Evolutionary conservation across 2,329 filamentous ascomycete genomes (phyloP), one percentile per base, ranked within the genome.

Genomic region (Diaporthe eres): DNA sequence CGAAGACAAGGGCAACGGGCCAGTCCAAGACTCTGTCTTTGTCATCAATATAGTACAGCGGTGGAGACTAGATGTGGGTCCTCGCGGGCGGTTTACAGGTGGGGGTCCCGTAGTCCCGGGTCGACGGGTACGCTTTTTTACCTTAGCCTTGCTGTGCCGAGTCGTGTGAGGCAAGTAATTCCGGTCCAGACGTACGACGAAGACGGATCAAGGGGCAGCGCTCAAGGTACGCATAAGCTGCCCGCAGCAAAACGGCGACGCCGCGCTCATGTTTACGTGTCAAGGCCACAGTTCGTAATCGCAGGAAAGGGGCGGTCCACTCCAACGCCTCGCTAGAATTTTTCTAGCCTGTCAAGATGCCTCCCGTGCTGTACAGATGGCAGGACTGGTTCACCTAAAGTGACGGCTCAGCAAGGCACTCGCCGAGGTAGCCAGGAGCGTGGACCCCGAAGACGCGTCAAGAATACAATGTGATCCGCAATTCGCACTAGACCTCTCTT

Each of bases 151-250:
- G 28, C 53, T 15, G 53, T 13, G 17, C 12, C 42, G 61, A 65
- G 61, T 65, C 61, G 61, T 65, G 42, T 65, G 49, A 42, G 61
- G 61, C 42, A 65, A 65, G 61, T 65, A 47, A 47, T 65, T 65
- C 61, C 61, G 61, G 61, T 12, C 39, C 39, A 47, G 60, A 63
- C 60, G 39, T 63, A 65, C 61, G 25, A 47, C 61, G 39, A 47
- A 31, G 42, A 65, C 25, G 61, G 60, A 63, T 63, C 39, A 44
- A 47, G 60, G 60, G 61, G 42, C 42, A 17, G 61, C 42, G 15
- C 61, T 19, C 61, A 65, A 49, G 42, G 61, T 34, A 65, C 61
- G 42, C 61, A 65, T 49, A 65, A 65, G 61, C 61, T 49, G 61
- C 42, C 61, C 61, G 42, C 61, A 49, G 61, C 61, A 65, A 65